Base-by-base conservation (phyloP, 352 stramenopile genomes). In the Phytopythium kandeliae region DNA sequence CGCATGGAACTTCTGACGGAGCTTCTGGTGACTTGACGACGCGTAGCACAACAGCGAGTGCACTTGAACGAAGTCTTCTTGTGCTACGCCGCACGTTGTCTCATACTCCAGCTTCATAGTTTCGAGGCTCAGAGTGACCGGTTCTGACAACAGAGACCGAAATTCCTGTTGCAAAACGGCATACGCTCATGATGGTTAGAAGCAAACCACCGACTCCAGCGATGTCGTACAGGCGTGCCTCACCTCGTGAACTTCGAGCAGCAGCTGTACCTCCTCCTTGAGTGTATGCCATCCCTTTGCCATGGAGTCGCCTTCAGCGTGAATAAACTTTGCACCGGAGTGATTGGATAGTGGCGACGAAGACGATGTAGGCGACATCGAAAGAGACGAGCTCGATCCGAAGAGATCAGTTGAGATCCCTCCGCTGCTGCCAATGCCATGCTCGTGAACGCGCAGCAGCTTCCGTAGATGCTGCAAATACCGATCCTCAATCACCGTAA, bases 31-130 rank as follows among this genome's bases (percentile, higher is more conserved):
- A 12, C 49, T 48, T 25, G 60, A 51, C 16, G 62, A 65, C 25
- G 89, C 82, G 15, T 63, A 70, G 38, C 54, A 83, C 11, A 92
- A 48, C 2, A 58, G 46, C 8, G 59, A 55, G 41, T 89, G 74
- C 1, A 62, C 51, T 36, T 80, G 83, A 11, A 68, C 54, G 38
- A 89, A 89, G 17, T 67, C 77, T n/a, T 89, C 78, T 22, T 91
- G 75, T 13, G 73, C 78, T n/a, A 62, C 61, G 0, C 55, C 49
- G 22, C 75, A 63, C 21, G 78, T 65, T 28, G 58, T 77, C 51
- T 89, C 80, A 34, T 93, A 93, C 25, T 93, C 79, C 40, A 69
- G 75, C 42, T 85, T 86, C 79, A 93, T 93, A 24, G 75, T 89
- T 17, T 64, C 60, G 41, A 93, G 63, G 38, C 77, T 89, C 33